Evolutionary conservation across 2,329 filamentous ascomycete genomes (phyloP).

Genomic region (Pestalotiopsis sp.): DNA sequence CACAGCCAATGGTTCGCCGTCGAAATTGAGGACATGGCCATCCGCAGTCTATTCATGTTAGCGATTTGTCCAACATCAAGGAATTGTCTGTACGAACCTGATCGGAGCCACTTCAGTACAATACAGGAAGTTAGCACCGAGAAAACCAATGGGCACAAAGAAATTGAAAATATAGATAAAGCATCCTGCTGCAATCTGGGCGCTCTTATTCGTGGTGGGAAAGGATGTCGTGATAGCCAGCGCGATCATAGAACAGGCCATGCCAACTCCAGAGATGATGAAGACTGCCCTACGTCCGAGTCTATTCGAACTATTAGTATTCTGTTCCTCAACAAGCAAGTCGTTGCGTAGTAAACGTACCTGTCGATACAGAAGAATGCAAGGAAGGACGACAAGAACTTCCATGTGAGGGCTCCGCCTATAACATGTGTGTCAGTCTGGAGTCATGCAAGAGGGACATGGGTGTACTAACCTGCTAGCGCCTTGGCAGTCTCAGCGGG

Average conservation of each 20-base stretch:
- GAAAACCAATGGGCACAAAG: conserved; percentile 61
- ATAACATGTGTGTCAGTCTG: too few species aligned
- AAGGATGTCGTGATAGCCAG: conserved; percentile 55
- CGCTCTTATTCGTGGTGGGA: conserved; percentile 43
- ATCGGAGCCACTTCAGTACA: conserved; percentile 60
- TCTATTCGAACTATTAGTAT: too few species aligned
- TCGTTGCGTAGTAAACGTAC: too few species aligned
- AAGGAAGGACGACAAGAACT: conserved; percentile 46
- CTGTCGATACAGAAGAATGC: conserved; percentile 52
- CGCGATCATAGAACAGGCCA: conserved; percentile 56
- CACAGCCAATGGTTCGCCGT: conserved; percentile 58
- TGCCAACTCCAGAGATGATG: conserved; percentile 53
- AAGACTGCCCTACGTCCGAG: conserved; percentile 29
- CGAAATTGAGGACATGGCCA: conserved; percentile 58
- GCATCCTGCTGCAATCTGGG: conserved; percentile 54
- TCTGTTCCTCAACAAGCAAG: too few species aligned
- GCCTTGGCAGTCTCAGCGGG: conserved; percentile 39
- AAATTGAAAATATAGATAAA: conserved; percentile 64
- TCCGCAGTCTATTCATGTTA: conserved; percentile 26
- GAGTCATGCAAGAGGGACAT: too few species aligned
- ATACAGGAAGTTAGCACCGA: conserved; percentile 63
- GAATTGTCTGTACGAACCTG: conserved; percentile 31
- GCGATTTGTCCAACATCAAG: too few species aligned
- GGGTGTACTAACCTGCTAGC: conserved; percentile 34
- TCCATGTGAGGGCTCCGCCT: conserved; percentile 51